Percentiles rank a stretch among this genome's conserved stretches.
These are phyloP conservation scores for Passiflora organensis DNA, from an alignment of 345 rosid species.

Conservation along the genomic window DNA sequence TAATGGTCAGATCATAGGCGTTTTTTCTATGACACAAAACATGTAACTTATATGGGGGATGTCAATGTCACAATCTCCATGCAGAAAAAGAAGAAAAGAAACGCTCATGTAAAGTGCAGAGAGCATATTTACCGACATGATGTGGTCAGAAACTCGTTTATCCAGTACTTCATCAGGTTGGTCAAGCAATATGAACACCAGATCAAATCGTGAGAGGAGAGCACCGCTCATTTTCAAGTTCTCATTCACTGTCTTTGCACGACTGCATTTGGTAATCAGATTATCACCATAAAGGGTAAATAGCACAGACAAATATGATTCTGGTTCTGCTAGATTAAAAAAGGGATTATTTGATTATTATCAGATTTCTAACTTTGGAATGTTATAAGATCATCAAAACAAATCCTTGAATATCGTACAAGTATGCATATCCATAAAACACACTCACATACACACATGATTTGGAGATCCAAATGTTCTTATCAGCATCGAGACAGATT, in stretches of 20 bases:
- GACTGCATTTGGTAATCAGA: conserved; percentile 61
- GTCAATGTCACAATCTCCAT: no score
- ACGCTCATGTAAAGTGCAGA: conserved; percentile 12
- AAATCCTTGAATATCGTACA: no score
- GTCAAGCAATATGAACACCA: conserved; percentile 94
- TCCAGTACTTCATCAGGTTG: conserved; percentile 91
- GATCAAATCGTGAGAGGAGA: conserved; percentile 92
- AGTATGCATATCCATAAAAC: background rate
- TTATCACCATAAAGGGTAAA: conserved; percentile 1
- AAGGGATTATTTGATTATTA: no score
- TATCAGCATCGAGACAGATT: background rate
- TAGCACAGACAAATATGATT: background rate
- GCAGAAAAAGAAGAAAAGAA: no score
- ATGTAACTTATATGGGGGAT: no score
- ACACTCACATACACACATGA: background rate
- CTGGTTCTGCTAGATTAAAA: background rate
- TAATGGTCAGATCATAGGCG: no score
- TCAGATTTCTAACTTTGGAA: background rate
- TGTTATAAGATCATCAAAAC: background rate
- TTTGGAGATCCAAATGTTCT: background rate
- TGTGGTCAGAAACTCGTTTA: conserved; percentile 89
- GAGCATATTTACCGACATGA: conserved; percentile 76
- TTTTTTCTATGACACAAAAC: no score
- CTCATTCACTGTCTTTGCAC: conserved; percentile 95
- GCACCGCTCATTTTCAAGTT: conserved; percentile 96